Conservation (phyloP, 2,329 filamentous ascomycete species). For the Penicillium sp. region DNA sequence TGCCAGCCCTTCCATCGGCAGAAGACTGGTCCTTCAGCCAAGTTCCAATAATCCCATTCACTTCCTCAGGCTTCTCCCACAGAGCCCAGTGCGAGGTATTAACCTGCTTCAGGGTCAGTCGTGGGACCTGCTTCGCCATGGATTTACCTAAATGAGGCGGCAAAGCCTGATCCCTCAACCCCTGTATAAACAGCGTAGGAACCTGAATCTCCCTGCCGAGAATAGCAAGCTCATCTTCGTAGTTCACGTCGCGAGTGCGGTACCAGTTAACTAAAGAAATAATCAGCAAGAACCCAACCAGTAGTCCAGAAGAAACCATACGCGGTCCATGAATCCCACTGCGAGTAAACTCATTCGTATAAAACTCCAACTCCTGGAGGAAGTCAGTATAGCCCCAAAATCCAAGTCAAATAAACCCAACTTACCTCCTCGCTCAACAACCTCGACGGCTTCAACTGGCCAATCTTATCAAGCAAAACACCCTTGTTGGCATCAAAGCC, state of each 20-base stretch:
- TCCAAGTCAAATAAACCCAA: background rate
- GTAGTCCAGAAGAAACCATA: conserved; percentile 27
- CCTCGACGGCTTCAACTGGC: conserved; percentile 48
- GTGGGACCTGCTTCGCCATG: conserved; percentile 61
- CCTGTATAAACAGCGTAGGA: conserved; percentile 67
- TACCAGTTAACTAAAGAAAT: conserved; percentile 67
- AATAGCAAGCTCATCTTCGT: conserved; percentile 57
- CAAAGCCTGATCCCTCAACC: conserved; percentile 61
- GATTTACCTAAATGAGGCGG: conserved; percentile 60
- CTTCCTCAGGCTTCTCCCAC: conserved; percentile 60
- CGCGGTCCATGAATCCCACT: conserved; percentile 67
- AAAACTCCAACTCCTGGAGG: conserved; percentile 60
- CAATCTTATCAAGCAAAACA: conserved; percentile 55
- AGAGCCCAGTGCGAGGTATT: conserved; percentile 73
- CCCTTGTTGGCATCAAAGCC: conserved; percentile 56
- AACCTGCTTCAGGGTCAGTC: conserved; percentile 59
- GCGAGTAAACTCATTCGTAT: conserved; percentile 61
- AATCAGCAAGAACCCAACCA: background rate
- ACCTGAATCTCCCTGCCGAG: conserved; percentile 42
- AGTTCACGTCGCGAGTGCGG: conserved; percentile 63
- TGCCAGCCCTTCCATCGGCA: conserved; percentile 35
- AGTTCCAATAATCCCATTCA: conserved; percentile 59
- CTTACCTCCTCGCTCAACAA: conserved; percentile 55
- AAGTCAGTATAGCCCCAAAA: background rate
- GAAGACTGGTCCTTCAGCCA: conserved; percentile 57